phyloP scores from a whole-genome alignment of 495 filamentous ascomycete genomes.

The Trypethelium eluteriae region DNA sequence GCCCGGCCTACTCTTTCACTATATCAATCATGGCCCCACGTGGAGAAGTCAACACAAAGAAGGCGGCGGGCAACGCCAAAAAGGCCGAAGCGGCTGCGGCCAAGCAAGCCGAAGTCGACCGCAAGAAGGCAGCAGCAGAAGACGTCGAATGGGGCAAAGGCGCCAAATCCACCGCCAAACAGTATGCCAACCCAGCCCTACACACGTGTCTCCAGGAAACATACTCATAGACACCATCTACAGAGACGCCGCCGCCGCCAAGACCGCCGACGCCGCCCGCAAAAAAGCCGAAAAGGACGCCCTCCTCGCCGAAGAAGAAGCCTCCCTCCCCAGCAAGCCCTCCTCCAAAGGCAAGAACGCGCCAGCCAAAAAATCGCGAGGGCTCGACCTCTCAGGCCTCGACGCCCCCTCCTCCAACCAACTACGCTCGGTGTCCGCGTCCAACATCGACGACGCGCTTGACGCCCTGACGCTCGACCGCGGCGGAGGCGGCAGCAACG shows the following conservation, averaged over 20 bases:
- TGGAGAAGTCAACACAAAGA: slow-evolving; percentile 59
- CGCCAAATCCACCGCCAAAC: slow-evolving; percentile 76
- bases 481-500: slow-evolving; percentile 36
- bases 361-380: slow-evolving; percentile 58
- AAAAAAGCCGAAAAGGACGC: slow-evolving; percentile 88
- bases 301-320: slow-evolving; percentile 75
- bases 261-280: slow-evolving; percentile 74
- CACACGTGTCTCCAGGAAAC: neutral
- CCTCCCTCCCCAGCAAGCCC: slow-evolving; percentile 47
- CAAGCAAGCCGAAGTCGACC: slow-evolving; percentile 64
- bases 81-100: slow-evolving; percentile 80
- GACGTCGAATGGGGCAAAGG: slow-evolving; percentile 78
- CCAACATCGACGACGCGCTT: slow-evolving; percentile 84
- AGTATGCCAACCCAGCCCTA: slow-evolving; percentile 40
- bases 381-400: slow-evolving; percentile 55
- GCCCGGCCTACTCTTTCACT: too few relatives aligned
- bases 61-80: slow-evolving; percentile 79
- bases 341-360: slow-evolving; percentile 54
- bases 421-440: slow-evolving; percentile 59
- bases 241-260: slow-evolving; percentile 76
- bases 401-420: slow-evolving; percentile 34
- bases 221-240: slow-evolving; percentile 14
- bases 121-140: slow-evolving; percentile 61
- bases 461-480: slow-evolving; percentile 68
- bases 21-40: too few relatives aligned